Evolutionary conservation across 805 yeast genomes (phyloP).

Genomic region (Saccharomycopsis sp.): DNA sequence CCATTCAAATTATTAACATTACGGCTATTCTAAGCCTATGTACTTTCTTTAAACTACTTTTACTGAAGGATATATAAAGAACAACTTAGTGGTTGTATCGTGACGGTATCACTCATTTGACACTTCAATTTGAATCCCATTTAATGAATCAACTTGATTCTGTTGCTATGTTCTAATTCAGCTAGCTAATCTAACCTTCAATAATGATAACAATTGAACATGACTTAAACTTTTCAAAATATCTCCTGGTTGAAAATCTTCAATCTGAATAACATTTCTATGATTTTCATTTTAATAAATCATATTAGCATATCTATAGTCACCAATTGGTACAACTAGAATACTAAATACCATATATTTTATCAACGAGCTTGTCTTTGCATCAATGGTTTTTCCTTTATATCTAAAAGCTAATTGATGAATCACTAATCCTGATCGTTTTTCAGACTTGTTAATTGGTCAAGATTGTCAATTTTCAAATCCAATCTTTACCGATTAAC

Average conservation of each 20-base stretch:
- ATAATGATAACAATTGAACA: too few species aligned
- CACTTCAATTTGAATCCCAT: too few species aligned
- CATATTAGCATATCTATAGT: conserved; percentile 62
- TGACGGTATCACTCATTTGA: too few species aligned
- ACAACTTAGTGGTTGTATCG: too few species aligned
- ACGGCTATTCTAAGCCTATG: too few species aligned
- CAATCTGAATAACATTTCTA: conserved; percentile 24
- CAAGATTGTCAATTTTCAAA: conserved; percentile 11
- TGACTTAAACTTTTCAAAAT: conserved; percentile 63
- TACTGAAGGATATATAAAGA: too few species aligned
- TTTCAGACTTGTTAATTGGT: neutral
- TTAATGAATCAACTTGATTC: too few species aligned
- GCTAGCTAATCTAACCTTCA: too few species aligned
- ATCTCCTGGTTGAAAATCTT: conserved; percentile 59
- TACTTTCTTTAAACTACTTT: too few species aligned
- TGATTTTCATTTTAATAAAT: conserved; percentile 44
- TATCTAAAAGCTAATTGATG: conserved; percentile 33
- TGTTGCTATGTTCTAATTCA: too few species aligned
- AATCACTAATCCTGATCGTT: conserved; percentile 41
- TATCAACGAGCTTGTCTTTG: conserved; percentile 23
- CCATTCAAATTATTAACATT: too few species aligned
- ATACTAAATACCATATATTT: conserved; percentile 31
- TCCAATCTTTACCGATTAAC: conserved; percentile 44
- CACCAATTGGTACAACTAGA: conserved; percentile 45
- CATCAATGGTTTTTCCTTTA: conserved; percentile 21